These are phyloP conservation scores for Termitomyces sp. DNA, from an alignment of 768 basidiomycete genomes.

Conservation along the genomic window DNA sequence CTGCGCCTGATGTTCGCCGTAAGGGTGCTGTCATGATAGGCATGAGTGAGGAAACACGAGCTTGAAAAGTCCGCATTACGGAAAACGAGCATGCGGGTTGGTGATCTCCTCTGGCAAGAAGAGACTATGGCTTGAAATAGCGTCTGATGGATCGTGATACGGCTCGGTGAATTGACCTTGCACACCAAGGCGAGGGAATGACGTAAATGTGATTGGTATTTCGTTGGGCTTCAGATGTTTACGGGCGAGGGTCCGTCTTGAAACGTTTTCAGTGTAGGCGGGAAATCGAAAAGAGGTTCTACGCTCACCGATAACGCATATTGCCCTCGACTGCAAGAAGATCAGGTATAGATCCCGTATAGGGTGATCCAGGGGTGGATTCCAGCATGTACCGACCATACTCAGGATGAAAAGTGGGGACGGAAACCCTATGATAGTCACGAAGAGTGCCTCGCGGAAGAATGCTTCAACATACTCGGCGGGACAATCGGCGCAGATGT, in stretches of 20 bases:
- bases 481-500: slow-evolving; percentile 59
- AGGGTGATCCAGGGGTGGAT: slow-evolving; percentile 94
- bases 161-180: slow-evolving; percentile 93
- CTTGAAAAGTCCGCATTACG: slow-evolving; percentile 46
- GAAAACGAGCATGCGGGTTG: slow-evolving; percentile 96
- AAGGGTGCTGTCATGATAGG: slow-evolving; percentile 64
- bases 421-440: slow-evolving; percentile 47
- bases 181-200: slow-evolving; percentile 91
- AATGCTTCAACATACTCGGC: slow-evolving; percentile 47
- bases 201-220: slow-evolving; percentile 88
- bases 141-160: slow-evolving; percentile 68
- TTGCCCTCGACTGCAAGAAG: slow-evolving; percentile 88
- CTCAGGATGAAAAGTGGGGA: slow-evolving; percentile 96
- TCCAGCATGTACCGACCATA: slow-evolving; percentile 99
- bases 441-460: neutral
- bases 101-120: slow-evolving; percentile 96
- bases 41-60: slow-evolving; percentile 13
- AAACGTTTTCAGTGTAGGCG: neutral
- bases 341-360: slow-evolving; percentile 84
- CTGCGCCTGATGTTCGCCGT: slow-evolving; percentile 93
- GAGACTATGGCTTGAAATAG: slow-evolving; percentile 86
- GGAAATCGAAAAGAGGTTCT: slow-evolving; percentile 4
- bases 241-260: slow-evolving; percentile 80
- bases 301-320: slow-evolving; percentile 84
- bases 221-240: slow-evolving; percentile 83